Percentiles rank a stretch among this genome's conserved stretches.
These are phyloP conservation scores for Asterophora parasitica DNA, from an alignment of 768 basidiomycete genomes.

Conservation along the genomic window DNA sequence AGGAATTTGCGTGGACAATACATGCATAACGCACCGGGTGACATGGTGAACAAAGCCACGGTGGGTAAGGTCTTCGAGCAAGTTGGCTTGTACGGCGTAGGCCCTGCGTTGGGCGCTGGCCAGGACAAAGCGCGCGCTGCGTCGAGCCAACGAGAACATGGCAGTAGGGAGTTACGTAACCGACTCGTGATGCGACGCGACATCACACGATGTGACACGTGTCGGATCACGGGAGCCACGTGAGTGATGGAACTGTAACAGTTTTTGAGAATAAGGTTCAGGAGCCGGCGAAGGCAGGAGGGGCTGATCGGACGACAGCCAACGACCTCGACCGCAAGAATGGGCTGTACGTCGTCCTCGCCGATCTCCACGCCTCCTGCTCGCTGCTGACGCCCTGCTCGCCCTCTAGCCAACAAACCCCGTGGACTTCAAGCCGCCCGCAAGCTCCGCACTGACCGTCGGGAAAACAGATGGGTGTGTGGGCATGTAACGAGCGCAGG, in stretches of 20 bases:
- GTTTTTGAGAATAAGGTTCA: conserved; percentile 46
- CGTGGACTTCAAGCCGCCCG: conserved; percentile 98
- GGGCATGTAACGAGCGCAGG: background rate
- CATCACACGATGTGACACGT: too few species aligned
- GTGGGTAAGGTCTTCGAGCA: conserved; percentile 39
- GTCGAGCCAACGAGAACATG: conserved; percentile 11
- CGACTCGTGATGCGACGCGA: too few species aligned
- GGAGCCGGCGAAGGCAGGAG: conserved; percentile 26
- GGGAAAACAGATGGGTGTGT: conserved; percentile 95
- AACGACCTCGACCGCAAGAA: conserved; percentile 60
- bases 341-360: conserved; percentile 70
- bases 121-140: conserved; percentile 3
- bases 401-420: conserved; percentile 89
- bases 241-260: conserved; percentile 29
- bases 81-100: conserved; percentile 10
- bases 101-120: background rate
- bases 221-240: conserved; percentile 13
- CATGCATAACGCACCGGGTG: conserved; percentile 30
- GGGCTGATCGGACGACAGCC: conserved; percentile 19
- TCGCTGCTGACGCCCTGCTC: conserved; percentile 25
- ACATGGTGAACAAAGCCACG: conserved; percentile 47
- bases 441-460: conserved; percentile 91
- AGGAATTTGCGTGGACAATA: background rate
- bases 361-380: conserved; percentile 10
- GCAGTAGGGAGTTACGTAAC: conserved; percentile 13